Evolutionary conservation across 2,329 filamentous ascomycete genomes (phyloP), one percentile per base, ranked within the genome.

Genomic region (Arthroderma uncinatum): DNA sequence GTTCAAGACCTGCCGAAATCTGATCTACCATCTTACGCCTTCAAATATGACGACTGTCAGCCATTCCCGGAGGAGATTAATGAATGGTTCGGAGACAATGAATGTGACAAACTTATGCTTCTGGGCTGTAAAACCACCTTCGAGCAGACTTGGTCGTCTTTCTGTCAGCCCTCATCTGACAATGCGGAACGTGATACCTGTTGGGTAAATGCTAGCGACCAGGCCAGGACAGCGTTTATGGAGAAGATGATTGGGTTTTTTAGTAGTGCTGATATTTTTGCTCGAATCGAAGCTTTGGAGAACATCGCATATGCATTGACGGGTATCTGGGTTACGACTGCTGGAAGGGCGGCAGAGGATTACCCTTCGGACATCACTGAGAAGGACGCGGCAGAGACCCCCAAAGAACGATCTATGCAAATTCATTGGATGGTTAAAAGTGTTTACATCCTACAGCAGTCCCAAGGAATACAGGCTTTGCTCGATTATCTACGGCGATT

Each of bases 11-110:
- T 89, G 63, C 86, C 86, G 14, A 82, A 81, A 61, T 68, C 78
- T 54, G 86, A 90, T 62, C 81, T 85, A 53, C 77, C 80, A 44
- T 82, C 83, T 9, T 98, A 98, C 76, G 90, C 93, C 60, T 98
- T 95, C 69, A 82, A 81, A 61, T 92, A 92, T 73, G 76, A 80
- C 25, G 87, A 92, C 70, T 80, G 81, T 57, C 84, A 85, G 21
- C 76, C 82, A 0, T 85, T 95, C 64, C 83, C 87, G 16, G 89
- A 93, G 62, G 93, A 98, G 75, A 79, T 98, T 52, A 89, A 97
- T 68, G 93, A 98, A 74, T 98, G 93, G 93, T 98, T 98, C 72
- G 84, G 86, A 55, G 96, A 97, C 72, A 86, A 87, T 64, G 84
- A 89, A 61, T 87, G 87, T 71, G 91, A 97, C 68, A 87, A 88